Conservation (phyloP, 2,329 filamentous ascomycete species). For the Botrytis fabae region DNA sequence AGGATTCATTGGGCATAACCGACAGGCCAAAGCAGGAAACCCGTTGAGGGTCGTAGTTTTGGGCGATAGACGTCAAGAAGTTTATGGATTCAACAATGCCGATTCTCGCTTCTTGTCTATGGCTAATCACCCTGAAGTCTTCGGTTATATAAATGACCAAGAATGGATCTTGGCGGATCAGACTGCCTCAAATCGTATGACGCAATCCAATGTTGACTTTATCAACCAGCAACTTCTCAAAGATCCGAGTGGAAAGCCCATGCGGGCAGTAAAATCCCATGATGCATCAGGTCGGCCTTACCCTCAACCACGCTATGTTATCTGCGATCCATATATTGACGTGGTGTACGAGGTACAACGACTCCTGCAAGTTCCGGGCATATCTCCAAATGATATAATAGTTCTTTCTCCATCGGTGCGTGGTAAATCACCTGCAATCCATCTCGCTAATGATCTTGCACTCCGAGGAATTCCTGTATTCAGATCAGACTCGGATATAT, state of each 20-base stretch:
- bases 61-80: slow-evolving; percentile 16
- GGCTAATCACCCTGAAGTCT: slow-evolving; percentile 9
- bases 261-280: slow-evolving; percentile 13
- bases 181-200: slow-evolving; percentile 20
- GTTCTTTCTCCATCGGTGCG: slow-evolving; percentile 18
- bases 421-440: neutral
- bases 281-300: slow-evolving; percentile 11
- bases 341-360: slow-evolving; percentile 6
- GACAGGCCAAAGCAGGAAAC: neutral
- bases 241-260: neutral
- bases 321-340: slow-evolving; percentile 12
- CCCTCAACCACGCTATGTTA: slow-evolving; percentile 18
- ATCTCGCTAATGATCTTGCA: slow-evolving; percentile 17
- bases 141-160: slow-evolving; percentile 16
- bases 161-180: slow-evolving; percentile 13
- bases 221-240: slow-evolving; percentile 19
- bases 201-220: slow-evolving; percentile 17
- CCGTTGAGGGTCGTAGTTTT: slow-evolving; percentile 1
- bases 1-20: neutral
- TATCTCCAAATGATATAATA: slow-evolving; percentile 12
- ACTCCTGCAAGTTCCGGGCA: slow-evolving; percentile 7
- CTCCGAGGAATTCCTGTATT: slow-evolving; percentile 12
- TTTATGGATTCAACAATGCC: slow-evolving; percentile 21
- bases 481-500: slow-evolving; percentile 20
- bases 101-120: slow-evolving; percentile 19